Conservation (phyloP, 805 yeast genomes). For the Candida gorgasii region DNA sequence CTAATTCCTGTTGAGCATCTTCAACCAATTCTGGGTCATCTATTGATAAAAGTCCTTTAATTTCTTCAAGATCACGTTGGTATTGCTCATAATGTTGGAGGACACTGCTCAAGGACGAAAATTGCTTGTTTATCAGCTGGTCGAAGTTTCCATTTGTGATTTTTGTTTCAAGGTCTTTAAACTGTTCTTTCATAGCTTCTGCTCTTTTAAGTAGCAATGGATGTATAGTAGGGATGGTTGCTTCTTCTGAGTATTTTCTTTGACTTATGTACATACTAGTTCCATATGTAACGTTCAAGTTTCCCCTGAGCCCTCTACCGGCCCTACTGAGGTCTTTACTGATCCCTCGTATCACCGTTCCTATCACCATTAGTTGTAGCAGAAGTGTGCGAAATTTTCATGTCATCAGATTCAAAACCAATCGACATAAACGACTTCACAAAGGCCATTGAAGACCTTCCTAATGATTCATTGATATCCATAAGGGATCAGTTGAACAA, state of each 20-base stretch:
- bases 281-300: too few relatives aligned
- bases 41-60: conserved; percentile 28
- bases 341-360: neutral
- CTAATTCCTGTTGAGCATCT: conserved; percentile 66
- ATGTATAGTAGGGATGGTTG: conserved; percentile 30
- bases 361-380: neutral
- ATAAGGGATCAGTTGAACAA: conserved; percentile 25
- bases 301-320: too few relatives aligned
- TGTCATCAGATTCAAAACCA: conserved; percentile 27
- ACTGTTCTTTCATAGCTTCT: conserved; percentile 30
- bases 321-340: neutral
- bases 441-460: conserved; percentile 53
- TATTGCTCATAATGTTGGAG: conserved; percentile 34
- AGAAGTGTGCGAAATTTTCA: conserved; percentile 10
- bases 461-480: conserved; percentile 35
- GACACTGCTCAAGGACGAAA: conserved; percentile 32
- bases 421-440: conserved; percentile 45
- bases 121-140: conserved; percentile 32
- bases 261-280: too few relatives aligned
- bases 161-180: conserved; percentile 25
- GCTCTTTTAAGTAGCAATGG: conserved; percentile 43
- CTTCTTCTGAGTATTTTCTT: neutral
- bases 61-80: conserved; percentile 23
- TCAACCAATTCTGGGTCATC: conserved; percentile 44
- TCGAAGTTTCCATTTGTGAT: conserved; percentile 33